A percentile compares a stretch with the other conserved stretches of the same genome.
Conservation (phyloP, 768 basidiomycete species). For the Amanita rimosa region DNA sequence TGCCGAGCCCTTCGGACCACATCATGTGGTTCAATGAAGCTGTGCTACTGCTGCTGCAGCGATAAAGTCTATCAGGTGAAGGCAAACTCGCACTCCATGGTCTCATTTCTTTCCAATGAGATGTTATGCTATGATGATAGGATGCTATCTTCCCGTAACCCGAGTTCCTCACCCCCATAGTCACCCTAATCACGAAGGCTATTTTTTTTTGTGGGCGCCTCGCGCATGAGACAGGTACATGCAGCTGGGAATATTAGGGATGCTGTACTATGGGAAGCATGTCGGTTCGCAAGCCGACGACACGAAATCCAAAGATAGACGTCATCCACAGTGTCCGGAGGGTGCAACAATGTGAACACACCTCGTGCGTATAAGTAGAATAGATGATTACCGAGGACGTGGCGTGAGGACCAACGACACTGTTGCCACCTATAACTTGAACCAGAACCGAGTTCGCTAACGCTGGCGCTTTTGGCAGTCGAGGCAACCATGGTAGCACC, state of each 20-base stretch:
- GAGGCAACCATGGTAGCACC: constrained; percentile 11
- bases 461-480: background rate
- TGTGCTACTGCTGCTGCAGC: background rate
- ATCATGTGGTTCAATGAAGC: background rate
- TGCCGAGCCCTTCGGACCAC: background rate
- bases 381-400: constrained; percentile 1
- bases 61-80: background rate
- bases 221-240: background rate
- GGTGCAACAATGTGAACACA: background rate
- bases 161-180: background rate
- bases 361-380: background rate
- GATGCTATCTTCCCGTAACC: background rate
- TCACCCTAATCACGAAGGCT: background rate
- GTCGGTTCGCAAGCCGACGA: background rate
- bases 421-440: background rate
- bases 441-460: background rate
- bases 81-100: background rate
- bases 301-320: background rate
- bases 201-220: background rate
- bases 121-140: background rate
- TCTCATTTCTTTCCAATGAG: background rate
- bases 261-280: background rate
- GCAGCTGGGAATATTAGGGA: background rate
- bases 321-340: background rate
- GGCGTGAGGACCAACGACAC: constrained; percentile 5